Conservation (phyloP, 352 stramenopile species). For the Globisporangium splendens region DNA sequence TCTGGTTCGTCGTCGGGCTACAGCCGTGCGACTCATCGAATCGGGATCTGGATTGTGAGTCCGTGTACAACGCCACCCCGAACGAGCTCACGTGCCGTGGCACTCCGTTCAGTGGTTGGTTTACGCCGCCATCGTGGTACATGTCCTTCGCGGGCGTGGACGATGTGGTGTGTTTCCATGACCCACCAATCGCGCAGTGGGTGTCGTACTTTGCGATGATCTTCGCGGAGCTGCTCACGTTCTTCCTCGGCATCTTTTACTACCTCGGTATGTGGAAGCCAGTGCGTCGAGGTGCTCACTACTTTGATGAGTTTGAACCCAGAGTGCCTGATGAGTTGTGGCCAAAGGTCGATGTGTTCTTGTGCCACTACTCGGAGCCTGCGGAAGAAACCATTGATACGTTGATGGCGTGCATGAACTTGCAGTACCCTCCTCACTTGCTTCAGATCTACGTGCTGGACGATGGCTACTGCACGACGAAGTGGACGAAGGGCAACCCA, state of each 20-base stretch:
- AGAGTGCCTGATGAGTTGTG: slow-evolving; percentile 78
- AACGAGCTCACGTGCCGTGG: slow-evolving; percentile 49
- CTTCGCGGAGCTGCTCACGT: slow-evolving; percentile 59
- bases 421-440: slow-evolving; percentile 85
- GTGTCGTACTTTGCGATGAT: slow-evolving; percentile 77
- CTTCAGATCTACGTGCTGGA: slow-evolving; percentile 85
- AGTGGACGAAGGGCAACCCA: slow-evolving; percentile 78
- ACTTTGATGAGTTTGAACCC: slow-evolving; percentile 86
- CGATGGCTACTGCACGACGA: slow-evolving; percentile 79
- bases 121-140: slow-evolving; percentile 72
- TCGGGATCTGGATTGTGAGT: slow-evolving; percentile 40
- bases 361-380: slow-evolving; percentile 82
- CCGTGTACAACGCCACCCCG: slow-evolving; percentile 56
- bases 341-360: slow-evolving; percentile 80
- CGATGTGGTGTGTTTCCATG: slow-evolving; percentile 73
- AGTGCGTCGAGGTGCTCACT: slow-evolving; percentile 80
- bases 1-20: slow-evolving; percentile 80
- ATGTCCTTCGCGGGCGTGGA: slow-evolving; percentile 67
- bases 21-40: slow-evolving; percentile 62
- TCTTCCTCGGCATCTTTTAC: slow-evolving; percentile 71
- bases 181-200: slow-evolving; percentile 74
- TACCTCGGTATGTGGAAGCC: slow-evolving; percentile 90
- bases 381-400: slow-evolving; percentile 85
- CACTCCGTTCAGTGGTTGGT: slow-evolving; percentile 64
- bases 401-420: slow-evolving; percentile 82